Evolutionary conservation across 495 filamentous ascomycete genomes (phyloP).

Genomic region (Polyplosphaeria fusca): DNA sequence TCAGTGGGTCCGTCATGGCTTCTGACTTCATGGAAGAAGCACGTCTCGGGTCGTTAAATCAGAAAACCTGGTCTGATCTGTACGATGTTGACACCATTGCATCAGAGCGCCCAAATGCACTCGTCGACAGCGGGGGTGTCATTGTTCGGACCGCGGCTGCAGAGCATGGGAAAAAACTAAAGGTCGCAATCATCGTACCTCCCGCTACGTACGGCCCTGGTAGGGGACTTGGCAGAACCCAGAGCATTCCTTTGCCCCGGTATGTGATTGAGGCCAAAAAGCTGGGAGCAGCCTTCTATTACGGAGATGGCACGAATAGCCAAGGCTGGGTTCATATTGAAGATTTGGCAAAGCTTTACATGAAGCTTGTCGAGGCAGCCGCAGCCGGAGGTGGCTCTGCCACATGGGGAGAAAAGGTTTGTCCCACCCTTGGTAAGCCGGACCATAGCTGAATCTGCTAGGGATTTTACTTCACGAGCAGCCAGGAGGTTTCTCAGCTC

Average conservation of each 20-base stretch:
- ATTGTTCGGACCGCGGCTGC: constrained; percentile 18
- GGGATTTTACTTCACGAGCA: constrained; percentile 33
- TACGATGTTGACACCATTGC: constrained; percentile 23
- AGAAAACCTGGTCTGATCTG: constrained; percentile 36
- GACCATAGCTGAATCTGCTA: neutral
- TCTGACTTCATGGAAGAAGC: constrained; percentile 23
- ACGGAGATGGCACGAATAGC: constrained; percentile 26
- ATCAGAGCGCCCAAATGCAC: constrained; percentile 18
- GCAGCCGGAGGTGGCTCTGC: constrained; percentile 15
- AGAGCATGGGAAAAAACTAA: constrained; percentile 29
- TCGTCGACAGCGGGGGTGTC: constrained; percentile 28
- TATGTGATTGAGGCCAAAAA: constrained; percentile 9
- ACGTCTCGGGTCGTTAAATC: constrained; percentile 27
- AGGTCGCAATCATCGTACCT: constrained; percentile 31
- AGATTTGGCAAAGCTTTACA: constrained; percentile 28
- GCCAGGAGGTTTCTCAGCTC: constrained; percentile 30
- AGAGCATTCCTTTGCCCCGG: constrained; percentile 10
- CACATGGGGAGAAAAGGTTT: constrained; percentile 30
- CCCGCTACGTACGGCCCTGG: constrained; percentile 36
- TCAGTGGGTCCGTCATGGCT: constrained; percentile 30
- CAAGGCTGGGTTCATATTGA: constrained; percentile 34
- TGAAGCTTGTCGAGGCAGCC: constrained; percentile 32
- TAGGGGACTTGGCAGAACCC: constrained; percentile 8
- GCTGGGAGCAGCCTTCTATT: constrained; percentile 21
- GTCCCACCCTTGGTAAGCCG: neutral